Conservation (phyloP, 208 protist species). For the Strigomonas culicis region DNA sequence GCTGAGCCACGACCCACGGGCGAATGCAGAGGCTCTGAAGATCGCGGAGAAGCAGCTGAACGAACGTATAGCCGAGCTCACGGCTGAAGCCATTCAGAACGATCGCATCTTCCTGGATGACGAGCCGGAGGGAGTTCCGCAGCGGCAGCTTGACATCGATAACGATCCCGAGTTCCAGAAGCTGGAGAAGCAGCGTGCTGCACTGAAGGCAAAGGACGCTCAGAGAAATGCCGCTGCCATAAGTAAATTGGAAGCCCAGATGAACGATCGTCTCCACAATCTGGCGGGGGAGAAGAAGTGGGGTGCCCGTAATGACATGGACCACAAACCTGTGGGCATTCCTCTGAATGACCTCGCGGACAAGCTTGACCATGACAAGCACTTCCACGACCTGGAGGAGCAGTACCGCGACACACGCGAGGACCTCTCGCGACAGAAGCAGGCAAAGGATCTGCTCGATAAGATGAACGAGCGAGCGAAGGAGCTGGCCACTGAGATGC, state of each 20-base stretch:
- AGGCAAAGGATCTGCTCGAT: conserved; percentile 12
- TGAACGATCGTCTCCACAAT: conserved; percentile 48
- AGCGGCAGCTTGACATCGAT: conserved; percentile 48
- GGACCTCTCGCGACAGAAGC: conserved; percentile 10
- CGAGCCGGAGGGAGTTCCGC: conserved; percentile 40
- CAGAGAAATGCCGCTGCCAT: conserved; percentile 20
- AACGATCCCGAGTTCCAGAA: conserved; percentile 36
- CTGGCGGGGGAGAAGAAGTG: conserved; percentile 43
- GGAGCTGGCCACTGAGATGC: conserved; percentile 33
- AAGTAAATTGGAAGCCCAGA: conserved; percentile 51
- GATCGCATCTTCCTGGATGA: conserved; percentile 54
- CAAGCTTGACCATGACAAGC: conserved; percentile 36
- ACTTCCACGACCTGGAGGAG: conserved; percentile 44
- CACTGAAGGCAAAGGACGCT: conserved; percentile 18
- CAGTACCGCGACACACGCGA: conserved; percentile 35
- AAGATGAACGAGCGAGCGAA: conserved; percentile 52
- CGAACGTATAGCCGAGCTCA: conserved; percentile 34
- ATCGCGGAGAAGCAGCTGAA: conserved; percentile 36
- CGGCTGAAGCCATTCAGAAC: conserved; percentile 21
- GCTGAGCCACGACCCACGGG: conserved; percentile 3
- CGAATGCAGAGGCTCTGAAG: conserved; percentile 18
- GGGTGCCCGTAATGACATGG: conserved; percentile 34
- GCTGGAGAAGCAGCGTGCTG: conserved; percentile 50
- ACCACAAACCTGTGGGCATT: conserved; percentile 44
- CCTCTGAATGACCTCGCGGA: conserved; percentile 48